Conservation (phyloP, 177 flowering plant species). For the Vitis hybrid region DNA sequence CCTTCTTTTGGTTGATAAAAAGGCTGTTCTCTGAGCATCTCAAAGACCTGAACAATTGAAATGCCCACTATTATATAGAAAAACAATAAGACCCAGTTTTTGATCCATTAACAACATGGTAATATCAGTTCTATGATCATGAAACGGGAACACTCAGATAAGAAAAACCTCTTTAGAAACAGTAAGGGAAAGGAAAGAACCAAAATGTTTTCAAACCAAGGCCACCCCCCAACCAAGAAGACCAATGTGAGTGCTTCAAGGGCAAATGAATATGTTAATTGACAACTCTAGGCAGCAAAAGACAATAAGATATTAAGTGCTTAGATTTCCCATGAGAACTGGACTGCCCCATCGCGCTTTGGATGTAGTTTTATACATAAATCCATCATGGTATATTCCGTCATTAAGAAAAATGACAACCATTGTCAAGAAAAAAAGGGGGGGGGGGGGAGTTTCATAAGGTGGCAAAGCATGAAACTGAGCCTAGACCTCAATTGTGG, state of each 20-base stretch:
- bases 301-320: neutral
- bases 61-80: too few species aligned
- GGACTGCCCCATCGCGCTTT: neutral
- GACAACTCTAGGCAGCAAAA: neutral
- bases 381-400: neutral
- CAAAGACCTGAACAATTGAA: conserved; percentile 56
- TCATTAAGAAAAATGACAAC: too few species aligned
- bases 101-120: neutral
- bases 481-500: neutral
- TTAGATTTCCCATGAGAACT: neutral
- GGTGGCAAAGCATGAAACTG: neutral
- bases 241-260: neutral
- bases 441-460: too few species aligned
- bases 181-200: neutral
- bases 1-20: conserved; percentile 88
- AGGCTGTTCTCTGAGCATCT: conserved; percentile 79
- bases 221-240: neutral
- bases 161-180: neutral
- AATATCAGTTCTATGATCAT: neutral
- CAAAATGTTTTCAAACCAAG: neutral
- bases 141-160: neutral
- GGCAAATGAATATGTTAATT: neutral
- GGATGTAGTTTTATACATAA: neutral
- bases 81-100: neutral
- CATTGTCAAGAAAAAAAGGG: too few species aligned